phyloP scores from a whole-genome alignment of 2,329 filamentous ascomycete genomes.

The Neurospora sp. region DNA sequence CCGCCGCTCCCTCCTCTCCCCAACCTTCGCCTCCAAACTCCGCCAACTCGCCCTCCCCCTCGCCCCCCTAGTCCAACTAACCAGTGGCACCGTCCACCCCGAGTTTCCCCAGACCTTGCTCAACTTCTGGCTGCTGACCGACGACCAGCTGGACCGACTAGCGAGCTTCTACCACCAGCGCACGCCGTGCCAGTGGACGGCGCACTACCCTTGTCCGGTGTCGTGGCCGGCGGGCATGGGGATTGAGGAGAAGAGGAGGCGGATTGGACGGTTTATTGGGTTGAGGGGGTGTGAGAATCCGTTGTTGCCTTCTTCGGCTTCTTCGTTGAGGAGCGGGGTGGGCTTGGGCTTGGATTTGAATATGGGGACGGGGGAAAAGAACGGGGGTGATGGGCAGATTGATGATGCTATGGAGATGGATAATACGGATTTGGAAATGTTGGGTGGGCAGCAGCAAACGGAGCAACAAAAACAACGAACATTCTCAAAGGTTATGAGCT shows the following conservation, averaged over 20 bases:
- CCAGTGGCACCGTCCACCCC: slow-evolving; percentile 52
- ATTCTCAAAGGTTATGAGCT: not conserved
- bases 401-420: not conserved
- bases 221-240: slow-evolving; percentile 45
- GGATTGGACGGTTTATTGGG: slow-evolving; percentile 66
- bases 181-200: slow-evolving; percentile 42
- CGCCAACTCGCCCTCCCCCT: slow-evolving; percentile 56
- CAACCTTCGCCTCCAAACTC: slow-evolving; percentile 51
- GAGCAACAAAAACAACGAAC: not conserved
- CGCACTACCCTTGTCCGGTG: slow-evolving; percentile 59
- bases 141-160: slow-evolving; percentile 58
- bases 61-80: slow-evolving; percentile 55
- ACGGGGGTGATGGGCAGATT: not conserved
- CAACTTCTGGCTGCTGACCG: slow-evolving; percentile 64
- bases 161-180: slow-evolving; percentile 67
- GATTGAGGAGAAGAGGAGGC: slow-evolving; percentile 59
- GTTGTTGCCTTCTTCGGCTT: slow-evolving; percentile 4
- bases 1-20: slow-evolving; percentile 34
- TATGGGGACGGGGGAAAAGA: not conserved
- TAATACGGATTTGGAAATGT: not conserved
- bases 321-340: not conserved
- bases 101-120: slow-evolving; percentile 58
- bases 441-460: not conserved
- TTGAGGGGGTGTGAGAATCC: slow-evolving; percentile 46
- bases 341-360: not conserved